Conservation (phyloP, 2,329 filamentous ascomycete genomes). For the Raffaelea ambrosiae region DNA sequence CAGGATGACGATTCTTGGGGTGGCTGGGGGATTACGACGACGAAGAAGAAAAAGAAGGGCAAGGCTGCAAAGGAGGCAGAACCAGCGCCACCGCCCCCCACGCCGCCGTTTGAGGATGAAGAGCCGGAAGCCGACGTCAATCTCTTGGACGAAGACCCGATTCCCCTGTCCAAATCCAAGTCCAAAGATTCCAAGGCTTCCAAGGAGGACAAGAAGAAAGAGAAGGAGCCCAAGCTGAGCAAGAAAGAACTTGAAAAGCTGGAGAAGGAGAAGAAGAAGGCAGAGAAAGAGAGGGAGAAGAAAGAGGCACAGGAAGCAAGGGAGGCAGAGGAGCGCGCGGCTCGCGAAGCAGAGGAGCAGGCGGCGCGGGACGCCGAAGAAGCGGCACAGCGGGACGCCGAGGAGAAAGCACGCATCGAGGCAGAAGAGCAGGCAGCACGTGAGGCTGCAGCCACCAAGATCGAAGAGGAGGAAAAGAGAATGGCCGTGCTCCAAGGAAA, state of each 20-base stretch:
- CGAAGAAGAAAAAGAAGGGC: constrained; percentile 21
- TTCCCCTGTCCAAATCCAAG: constrained; percentile 20
- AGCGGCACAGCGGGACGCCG: constrained; percentile 26
- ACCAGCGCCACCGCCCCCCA: constrained; percentile 38
- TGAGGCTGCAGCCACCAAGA: constrained; percentile 25
- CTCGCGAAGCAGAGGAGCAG: constrained; percentile 21
- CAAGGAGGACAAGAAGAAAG: constrained; percentile 24
- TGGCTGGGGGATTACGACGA: constrained; percentile 21
- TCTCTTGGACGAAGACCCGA: constrained; percentile 27
- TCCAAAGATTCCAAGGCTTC: constrained; percentile 33
- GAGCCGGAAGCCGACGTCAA: constrained; percentile 27
- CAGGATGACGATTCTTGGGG: constrained; percentile 24
- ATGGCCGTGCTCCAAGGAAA: constrained; percentile 21
- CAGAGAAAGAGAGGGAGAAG: constrained; percentile 35
- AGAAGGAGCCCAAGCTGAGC: constrained; percentile 35
- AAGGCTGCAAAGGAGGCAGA: constrained; percentile 27
- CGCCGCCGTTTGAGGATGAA: constrained; percentile 37
- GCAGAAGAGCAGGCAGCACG: constrained; percentile 18
- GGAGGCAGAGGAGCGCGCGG: constrained; percentile 29
- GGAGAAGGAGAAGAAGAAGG: constrained; percentile 29
- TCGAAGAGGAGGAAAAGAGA: constrained; percentile 28
- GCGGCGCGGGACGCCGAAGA: constrained; percentile 31
- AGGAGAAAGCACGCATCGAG: constrained; percentile 21
- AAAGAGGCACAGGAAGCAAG: constrained; percentile 23
- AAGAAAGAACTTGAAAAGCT: constrained; percentile 44